Base-by-base conservation (phyloP, 768 basidiomycete species). In the Hygrophoropsis aurantiaca region DNA sequence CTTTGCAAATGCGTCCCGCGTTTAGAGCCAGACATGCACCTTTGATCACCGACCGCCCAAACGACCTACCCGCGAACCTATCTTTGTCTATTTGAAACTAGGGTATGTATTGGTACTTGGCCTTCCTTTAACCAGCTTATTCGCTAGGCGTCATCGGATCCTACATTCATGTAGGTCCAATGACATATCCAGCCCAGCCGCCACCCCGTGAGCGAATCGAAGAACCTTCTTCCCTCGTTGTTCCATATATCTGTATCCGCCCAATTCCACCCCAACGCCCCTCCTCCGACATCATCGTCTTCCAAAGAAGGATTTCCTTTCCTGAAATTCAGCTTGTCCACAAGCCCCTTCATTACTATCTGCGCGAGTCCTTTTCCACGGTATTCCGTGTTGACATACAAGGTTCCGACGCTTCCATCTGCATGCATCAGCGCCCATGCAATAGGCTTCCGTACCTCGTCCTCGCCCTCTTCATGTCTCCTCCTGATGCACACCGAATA, bases 211-310 rank as follows among this genome's bases (percentile, higher is more conserved):
- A 60, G 26, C 21, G 52, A 54, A 2, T 24, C 13, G 19, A 63
- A 50, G 24, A 56, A 53, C 19, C 21, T 23, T 3, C 49, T 51
- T 7, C 21, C 51, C 11, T 6, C 52, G 11, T 50, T 42, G 11
- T 51, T 58, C 2, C 32, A 15, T 3, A 5, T 21, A 11, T 24
- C 49, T 3, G 40, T 33, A n/a, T 63, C 55, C 20, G 42, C 35
- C 60, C 60, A 61, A 20, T 55, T 53, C 60, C 58, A 62, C 3
- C 55, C 50, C 0, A 59, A 30, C 1, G 57, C 60, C 10, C 60
- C 61, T 11, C 60, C 53, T 11, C 52, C 46, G 3, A 52, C 35
- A 49, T 63, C 58, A 10, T 18, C 44, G 48, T 50, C 8, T 21
- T 24, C 36, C 7, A 42, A 51, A 35, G 41, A 9, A 21, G 13